Evolutionary conservation across 495 filamentous ascomycete genomes (phyloP).

Genomic region (Penicillium ochrochloron): DNA sequence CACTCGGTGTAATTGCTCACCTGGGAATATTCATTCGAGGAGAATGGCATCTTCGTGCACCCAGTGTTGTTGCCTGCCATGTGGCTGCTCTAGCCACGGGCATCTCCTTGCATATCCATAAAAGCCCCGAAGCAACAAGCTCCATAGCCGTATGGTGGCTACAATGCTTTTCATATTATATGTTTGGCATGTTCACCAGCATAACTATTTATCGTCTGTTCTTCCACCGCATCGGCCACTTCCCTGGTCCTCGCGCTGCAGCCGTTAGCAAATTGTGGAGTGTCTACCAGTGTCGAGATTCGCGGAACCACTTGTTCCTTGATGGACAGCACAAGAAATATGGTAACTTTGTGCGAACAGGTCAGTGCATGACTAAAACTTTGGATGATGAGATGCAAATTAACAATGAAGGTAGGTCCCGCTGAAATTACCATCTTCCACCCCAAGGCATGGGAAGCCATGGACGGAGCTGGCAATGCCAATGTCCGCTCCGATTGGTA

Average conservation of each 20-base stretch:
- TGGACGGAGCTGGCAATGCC: constrained; percentile 32
- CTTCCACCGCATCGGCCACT: constrained; percentile 44
- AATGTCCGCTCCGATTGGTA: constrained; percentile 47
- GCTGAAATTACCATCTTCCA: constrained; percentile 42
- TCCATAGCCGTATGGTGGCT: background rate
- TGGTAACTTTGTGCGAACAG: constrained; percentile 45
- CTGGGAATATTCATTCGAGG: background rate
- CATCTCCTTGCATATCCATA: constrained; percentile 3
- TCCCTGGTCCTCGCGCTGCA: constrained; percentile 46
- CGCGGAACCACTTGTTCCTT: constrained; percentile 39
- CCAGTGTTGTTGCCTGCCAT: background rate
- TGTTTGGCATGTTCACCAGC: constrained; percentile 1
- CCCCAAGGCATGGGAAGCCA: constrained; percentile 28
- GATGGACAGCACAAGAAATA: constrained; percentile 40
- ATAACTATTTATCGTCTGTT: background rate
- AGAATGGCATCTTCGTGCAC: constrained; percentile 4
- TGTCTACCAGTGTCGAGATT: constrained; percentile 32
- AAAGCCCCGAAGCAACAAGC: background rate
- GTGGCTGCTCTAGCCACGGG: background rate
- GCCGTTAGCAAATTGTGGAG: constrained; percentile 48
- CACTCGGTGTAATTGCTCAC: background rate
- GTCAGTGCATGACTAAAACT: background rate
- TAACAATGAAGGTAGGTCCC: constrained; percentile 25
- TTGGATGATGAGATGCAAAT: background rate
- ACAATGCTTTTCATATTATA: background rate